Base-by-base conservation (phyloP, 345 rosid genomes). In the Reutealis trisperma region DNA sequence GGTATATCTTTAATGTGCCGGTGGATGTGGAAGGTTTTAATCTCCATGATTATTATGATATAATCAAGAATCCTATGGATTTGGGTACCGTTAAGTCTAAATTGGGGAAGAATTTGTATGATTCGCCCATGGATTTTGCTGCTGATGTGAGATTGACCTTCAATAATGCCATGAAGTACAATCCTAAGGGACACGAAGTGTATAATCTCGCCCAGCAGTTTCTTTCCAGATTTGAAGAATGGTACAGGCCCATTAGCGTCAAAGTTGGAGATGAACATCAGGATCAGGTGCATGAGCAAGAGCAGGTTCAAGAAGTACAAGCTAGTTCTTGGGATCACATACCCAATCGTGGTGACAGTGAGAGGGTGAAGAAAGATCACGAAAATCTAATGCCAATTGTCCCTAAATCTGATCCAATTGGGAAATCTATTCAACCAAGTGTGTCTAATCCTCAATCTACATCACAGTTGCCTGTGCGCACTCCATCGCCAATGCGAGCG, bases 11-110 rank as follows among this genome's bases (percentile, higher is more conserved):
- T 32, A 84, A 87, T 77, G 63, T 84, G 4, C 94, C 93, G 4
- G 97, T 92, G 8, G 94, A 92, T 81, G 91, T 88, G n/a, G 85
- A 78, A 2, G 88, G 88, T 1, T 2, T 89, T 80, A 84, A 89
- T 12, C 86, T 92, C 47, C 91, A 89, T 61, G 97, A 92, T 79
- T 92, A 92, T 61, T 63, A 78, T 12, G 84, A 86, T 22, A 81
- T 92, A 32, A 89, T 92, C 73, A 92, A 84, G 85, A 78, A 70
- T 21, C 97, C 97, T 0, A 92, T 92, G 94, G 97, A 92, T 90
- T 89, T 92, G 58, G 97, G 97, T 1, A 88, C 94, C 0, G 90
- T 92, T 0, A 90, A 89, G 75, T 63, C 82, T 64, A 92, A 84
- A 75, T 80, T 92, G 51, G 71, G 79, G 1, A 85, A 87, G 74